Evolutionary conservation across 164 flowering plant genomes (phyloP).

Genomic region (Vitis riparia): DNA sequence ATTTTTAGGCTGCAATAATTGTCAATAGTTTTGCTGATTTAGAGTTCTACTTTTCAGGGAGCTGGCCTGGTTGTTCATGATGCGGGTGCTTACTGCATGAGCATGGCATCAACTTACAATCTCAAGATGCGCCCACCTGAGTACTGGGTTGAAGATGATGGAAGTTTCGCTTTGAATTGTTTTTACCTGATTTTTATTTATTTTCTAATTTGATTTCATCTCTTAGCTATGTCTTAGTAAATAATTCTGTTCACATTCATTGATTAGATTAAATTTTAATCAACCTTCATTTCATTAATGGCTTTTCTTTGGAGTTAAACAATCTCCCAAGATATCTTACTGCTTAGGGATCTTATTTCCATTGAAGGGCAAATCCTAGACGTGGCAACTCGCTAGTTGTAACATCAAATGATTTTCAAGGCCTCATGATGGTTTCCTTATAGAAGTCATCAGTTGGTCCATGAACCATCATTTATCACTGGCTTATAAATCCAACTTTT

Average conservation of each 20-base stretch:
- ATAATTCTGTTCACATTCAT: too few relatives aligned
- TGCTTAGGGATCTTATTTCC: too few relatives aligned
- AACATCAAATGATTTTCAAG: not conserved
- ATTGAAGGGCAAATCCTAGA: not conserved
- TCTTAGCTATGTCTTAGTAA: too few relatives aligned
- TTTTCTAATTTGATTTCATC: too few relatives aligned
- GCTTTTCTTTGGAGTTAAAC: too few relatives aligned
- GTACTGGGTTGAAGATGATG: slow-evolving; percentile 96
- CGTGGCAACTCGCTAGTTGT: not conserved
- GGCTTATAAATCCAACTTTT: not conserved
- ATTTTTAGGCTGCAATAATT: not conserved
- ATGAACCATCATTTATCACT: not conserved
- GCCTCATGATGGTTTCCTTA: not conserved
- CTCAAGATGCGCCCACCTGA: slow-evolving; percentile 99
- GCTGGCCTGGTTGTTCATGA: slow-evolving; percentile 95
- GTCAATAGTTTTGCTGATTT: slow-evolving; percentile 5
- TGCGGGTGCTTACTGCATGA: slow-evolving; percentile 99
- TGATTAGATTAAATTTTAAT: too few relatives aligned
- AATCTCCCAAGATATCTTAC: too few relatives aligned
- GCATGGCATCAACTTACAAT: slow-evolving; percentile 99
- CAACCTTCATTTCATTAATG: too few relatives aligned
- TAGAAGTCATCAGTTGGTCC: not conserved
- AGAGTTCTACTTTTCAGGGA: slow-evolving; percentile 50
- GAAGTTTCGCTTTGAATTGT: not conserved
- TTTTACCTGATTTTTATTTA: too few relatives aligned